Evolutionary conservation across 306 rosid genomes (phyloP).

Genomic region (Lotus japonicus): DNA sequence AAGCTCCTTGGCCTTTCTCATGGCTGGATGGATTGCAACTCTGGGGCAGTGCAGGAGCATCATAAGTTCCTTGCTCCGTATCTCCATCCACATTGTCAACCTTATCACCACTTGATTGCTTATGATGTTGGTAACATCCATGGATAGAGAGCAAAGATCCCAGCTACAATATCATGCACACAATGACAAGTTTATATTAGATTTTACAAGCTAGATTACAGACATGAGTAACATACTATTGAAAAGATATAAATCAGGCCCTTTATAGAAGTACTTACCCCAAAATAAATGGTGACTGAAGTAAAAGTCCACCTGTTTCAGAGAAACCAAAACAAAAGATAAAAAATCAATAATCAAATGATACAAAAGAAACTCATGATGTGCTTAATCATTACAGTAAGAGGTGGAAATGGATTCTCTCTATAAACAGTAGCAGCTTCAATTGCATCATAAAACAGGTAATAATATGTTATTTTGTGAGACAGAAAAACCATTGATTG

Average conservation of each 20-base stretch:
- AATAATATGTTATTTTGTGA: no score
- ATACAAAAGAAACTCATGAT: not conserved
- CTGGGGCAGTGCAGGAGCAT: slow-evolving; percentile 23
- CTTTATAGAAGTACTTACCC: slow-evolving; percentile 51
- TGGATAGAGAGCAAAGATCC: slow-evolving; percentile 76
- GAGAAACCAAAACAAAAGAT: slow-evolving; percentile 3
- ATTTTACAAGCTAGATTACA: not conserved
- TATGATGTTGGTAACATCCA: slow-evolving; percentile 78
- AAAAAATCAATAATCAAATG: slow-evolving; percentile 12
- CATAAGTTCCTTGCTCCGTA: slow-evolving; percentile 54
- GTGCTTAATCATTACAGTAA: not conserved
- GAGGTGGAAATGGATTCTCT: no score
- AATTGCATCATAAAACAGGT: no score
- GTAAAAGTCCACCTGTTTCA: slow-evolving; percentile 85
- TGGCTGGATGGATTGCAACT: slow-evolving; percentile 25
- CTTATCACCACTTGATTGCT: slow-evolving; percentile 73
- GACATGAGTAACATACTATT: not conserved
- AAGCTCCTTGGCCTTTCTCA: slow-evolving; percentile 31
- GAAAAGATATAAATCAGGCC: not conserved
- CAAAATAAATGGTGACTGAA: slow-evolving; percentile 80
- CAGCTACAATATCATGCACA: slow-evolving; percentile 42
- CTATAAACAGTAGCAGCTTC: no score
- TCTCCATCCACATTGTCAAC: slow-evolving; percentile 74
- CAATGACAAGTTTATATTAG: not conserved
- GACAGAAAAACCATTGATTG: no score